Base-by-base conservation (phyloP, 176 grass and related monocot genomes). In the Panicum miliaceum region DNA sequence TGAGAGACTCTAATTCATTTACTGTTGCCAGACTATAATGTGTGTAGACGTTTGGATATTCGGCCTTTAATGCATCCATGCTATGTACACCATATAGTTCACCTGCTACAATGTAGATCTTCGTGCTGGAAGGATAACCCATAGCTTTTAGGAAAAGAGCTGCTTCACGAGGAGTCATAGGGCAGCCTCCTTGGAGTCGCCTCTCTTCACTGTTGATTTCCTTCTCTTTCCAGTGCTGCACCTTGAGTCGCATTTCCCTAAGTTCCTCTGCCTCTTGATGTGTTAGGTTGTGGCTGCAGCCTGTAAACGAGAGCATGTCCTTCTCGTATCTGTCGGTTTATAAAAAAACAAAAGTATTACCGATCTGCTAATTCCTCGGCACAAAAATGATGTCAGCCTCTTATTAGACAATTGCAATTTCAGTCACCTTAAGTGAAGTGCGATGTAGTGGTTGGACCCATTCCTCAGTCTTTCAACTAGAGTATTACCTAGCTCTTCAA, bases 221-320 rank as follows among this genome's bases (percentile, higher is more conserved):
- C 86, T 99, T 99, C 54, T 94, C 93, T 90, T 96, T 99, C 96
- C 96, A 99, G 36, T 99, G 93, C 63, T 64, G 78, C 76, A 99
- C 93, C 0, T 83, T 88, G 76, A 96, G 84, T 70, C 96, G 74
- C 96, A 99, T 94, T n/a, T 85, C 74, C 75, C 47, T 85, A 38
- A 99, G 89, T 66, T 99, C 91, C 22, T 92, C 73, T 52, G 82
- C 64, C 83, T 99, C 96, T 64, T 90, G 68, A 6, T 47, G 32
- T 78, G 93, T 94, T 65, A 99, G 83, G 56, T 94, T 99, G 81
- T 99, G 96, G 75, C 71, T 94, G 75, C 96, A 99, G 23, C 96
- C 96, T 6, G 96, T 99, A 84, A 99, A 99, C 22, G 96, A 92
- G 25, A 99, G 87, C 96, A 99, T 99, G 78, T 99, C 96, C 93